Conservation (phyloP, 225 moss, liverwort and hornwort species). For the Antitrichia curtipendula region DNA sequence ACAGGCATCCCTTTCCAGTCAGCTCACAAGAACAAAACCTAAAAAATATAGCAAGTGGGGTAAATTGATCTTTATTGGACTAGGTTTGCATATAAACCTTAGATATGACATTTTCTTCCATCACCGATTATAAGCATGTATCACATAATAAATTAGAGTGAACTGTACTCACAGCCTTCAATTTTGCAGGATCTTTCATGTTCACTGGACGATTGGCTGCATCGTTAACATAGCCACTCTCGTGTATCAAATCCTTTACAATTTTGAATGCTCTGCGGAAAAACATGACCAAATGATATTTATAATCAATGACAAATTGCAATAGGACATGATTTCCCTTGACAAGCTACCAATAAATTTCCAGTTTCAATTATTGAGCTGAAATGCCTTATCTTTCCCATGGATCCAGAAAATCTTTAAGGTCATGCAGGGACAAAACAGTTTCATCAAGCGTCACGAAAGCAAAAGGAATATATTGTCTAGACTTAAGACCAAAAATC, state of each 20-base stretch:
- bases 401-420: background rate
- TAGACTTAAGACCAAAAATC: background rate
- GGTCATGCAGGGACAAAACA: background rate
- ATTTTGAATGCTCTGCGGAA: conserved; percentile 54
- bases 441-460: background rate
- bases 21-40: background rate
- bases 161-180: conserved; percentile 44
- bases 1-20: background rate
- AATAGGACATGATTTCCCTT: background rate
- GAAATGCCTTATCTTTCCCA: background rate
- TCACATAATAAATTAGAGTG: background rate
- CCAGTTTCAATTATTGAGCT: background rate
- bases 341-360: background rate
- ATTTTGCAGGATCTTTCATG: conserved; percentile 45
- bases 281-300: background rate
- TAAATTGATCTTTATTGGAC: background rate
- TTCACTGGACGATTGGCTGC: conserved; percentile 51
- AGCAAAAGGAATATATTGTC: background rate
- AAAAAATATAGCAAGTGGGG: background rate
- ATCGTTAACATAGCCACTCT: conserved; percentile 38
- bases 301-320: background rate
- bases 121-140: background rate
- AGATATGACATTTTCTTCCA: background rate
- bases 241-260: conserved; percentile 54
- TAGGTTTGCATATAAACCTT: background rate